A percentile compares a stretch with the other conserved stretches of the same genome.
These are phyloP conservation scores for Angomonas desouzai DNA, from an alignment of 208 protist genomes.

Conservation along the genomic window DNA sequence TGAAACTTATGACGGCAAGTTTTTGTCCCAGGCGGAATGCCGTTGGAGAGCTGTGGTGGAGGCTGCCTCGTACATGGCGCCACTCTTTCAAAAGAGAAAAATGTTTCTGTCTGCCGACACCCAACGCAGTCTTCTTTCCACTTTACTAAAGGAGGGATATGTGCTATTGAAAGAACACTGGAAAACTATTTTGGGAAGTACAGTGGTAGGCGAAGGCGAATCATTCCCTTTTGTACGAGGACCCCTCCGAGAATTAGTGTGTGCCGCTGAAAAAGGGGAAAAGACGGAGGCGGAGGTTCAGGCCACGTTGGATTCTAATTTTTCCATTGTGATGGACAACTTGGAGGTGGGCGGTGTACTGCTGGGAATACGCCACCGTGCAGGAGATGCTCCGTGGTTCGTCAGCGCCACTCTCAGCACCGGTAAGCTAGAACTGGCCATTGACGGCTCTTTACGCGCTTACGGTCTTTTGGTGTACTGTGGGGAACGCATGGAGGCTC, in stretches of 20 bases:
- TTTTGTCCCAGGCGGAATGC: constrained; percentile 57
- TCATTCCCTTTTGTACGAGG: constrained; percentile 33
- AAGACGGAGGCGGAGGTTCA: constrained; percentile 18
- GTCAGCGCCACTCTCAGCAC: constrained; percentile 78
- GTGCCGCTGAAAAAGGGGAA: constrained; percentile 16
- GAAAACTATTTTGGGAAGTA: constrained; percentile 37
- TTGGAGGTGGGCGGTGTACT: constrained; percentile 65
- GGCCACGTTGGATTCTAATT: constrained; percentile 11
- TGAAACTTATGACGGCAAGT: constrained; percentile 80
- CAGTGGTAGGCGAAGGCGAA: constrained; percentile 19
- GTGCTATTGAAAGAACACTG: constrained; percentile 70
- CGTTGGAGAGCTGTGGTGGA: constrained; percentile 86
- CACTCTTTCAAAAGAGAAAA: constrained; percentile 46
- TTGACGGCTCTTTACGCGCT: constrained; percentile 72
- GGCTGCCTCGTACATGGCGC: constrained; percentile 66
- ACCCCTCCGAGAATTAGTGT: constrained; percentile 27
- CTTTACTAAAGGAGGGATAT: constrained; percentile 69
- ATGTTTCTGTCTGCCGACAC: constrained; percentile 35
- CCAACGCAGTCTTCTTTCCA: constrained; percentile 42
- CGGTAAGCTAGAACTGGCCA: constrained; percentile 79
- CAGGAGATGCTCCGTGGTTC: constrained; percentile 38
- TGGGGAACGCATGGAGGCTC: constrained; percentile 22
- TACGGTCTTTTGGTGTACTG: constrained; percentile 79
- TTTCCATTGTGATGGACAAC: constrained; percentile 28
- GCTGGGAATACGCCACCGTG: constrained; percentile 38